A percentile compares a stretch with the other conserved stretches of the same genome.
Evolutionary conservation across 257 asterid genomes (phyloP).

Genomic region (Fraxinus pennsylvanica): DNA sequence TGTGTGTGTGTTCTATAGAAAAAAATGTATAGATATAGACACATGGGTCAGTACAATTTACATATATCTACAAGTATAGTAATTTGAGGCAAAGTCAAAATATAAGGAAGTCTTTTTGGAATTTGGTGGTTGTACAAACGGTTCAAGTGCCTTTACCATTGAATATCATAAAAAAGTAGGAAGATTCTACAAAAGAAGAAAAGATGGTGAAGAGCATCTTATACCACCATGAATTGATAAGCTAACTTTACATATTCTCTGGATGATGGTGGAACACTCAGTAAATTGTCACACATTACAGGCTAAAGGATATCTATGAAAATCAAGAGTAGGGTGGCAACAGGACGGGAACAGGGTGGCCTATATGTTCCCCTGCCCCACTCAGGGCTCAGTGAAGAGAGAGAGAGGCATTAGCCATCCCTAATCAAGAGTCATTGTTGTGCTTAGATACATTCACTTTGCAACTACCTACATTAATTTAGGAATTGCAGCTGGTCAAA

Average conservation of each 20-base stretch:
- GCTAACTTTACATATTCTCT: conserved; percentile 7
- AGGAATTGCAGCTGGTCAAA: not conserved
- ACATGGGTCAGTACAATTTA: not conserved
- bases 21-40: not conserved
- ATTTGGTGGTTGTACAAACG: not conserved
- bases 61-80: not conserved
- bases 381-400: too few relatives aligned
- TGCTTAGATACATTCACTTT: not conserved
- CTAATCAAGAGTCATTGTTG: not conserved
- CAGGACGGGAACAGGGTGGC: too few relatives aligned
- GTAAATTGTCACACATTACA: not conserved
- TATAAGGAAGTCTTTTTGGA: not conserved
- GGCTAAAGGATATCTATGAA: not conserved
- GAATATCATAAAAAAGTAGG: not conserved
- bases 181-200: not conserved
- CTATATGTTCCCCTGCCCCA: too few relatives aligned
- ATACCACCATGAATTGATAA: not conserved
- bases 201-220: not conserved
- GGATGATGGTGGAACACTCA: not conserved
- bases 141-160: not conserved
- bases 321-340: not conserved
- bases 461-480: not conserved
- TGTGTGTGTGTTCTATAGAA: too few relatives aligned
- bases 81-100: not conserved
- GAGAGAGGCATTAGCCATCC: too few relatives aligned